Evolutionary conservation across 139 green algal species (phyloP).

Genomic region (Microglena sp.): DNA sequence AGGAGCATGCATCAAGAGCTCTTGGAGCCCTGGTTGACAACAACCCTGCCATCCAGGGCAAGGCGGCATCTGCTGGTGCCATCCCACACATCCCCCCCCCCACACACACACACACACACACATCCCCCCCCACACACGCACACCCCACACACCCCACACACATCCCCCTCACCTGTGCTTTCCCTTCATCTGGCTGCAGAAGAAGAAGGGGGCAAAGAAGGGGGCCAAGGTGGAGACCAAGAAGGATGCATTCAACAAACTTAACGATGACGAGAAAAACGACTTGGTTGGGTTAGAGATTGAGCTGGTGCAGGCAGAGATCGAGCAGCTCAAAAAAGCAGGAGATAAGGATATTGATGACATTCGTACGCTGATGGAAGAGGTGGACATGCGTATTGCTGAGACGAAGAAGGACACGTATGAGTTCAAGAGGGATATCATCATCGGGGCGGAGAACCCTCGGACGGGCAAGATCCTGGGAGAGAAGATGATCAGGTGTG

Average conservation of each 20-base stretch:
- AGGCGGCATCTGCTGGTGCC: no score
- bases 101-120: no score
- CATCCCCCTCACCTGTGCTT: no score
- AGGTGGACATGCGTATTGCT: conserved; percentile 64
- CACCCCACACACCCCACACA: no score
- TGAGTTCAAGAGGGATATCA: conserved; percentile 81
- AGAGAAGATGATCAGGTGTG: conserved; percentile 58
- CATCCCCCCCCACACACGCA: no score
- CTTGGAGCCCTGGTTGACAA: no score
- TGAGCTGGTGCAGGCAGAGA: conserved; percentile 47
- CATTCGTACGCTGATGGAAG: conserved; percentile 58
- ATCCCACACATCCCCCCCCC: no score
- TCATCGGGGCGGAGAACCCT: conserved; percentile 64
- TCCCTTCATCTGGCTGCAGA: conserved; percentile 14
- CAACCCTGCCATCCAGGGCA: no score
- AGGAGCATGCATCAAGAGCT: no score
- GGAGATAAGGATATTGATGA: conserved; percentile 58
- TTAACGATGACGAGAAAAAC: conserved; percentile 59
- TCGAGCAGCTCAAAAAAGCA: conserved; percentile 33
- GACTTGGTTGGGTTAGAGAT: conserved; percentile 52
- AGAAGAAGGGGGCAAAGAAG: conserved; percentile 28
- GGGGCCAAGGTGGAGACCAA: conserved; percentile 17
- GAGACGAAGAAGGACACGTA: conserved; percentile 70
- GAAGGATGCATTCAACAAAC: conserved; percentile 13
- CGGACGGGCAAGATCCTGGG: conserved; percentile 55